Conservation (phyloP, 2,329 filamentous ascomycete genomes). For the Pseudogymnoascus pannorum region DNA sequence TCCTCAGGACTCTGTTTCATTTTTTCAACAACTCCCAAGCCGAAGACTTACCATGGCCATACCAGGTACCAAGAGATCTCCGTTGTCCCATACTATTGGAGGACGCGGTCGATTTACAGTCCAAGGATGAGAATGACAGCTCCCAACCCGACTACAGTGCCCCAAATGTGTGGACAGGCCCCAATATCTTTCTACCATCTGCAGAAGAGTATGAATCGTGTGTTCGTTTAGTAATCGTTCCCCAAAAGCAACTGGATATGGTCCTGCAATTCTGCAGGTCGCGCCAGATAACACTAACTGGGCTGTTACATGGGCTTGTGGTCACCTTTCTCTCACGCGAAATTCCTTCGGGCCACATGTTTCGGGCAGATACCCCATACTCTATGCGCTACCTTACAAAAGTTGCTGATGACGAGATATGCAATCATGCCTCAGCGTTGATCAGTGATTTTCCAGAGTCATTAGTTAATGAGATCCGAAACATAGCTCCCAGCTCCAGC, state of each 20-base stretch:
- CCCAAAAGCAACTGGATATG: background rate
- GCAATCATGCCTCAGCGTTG: constrained; percentile 19
- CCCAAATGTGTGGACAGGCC: background rate
- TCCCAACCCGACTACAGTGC: background rate
- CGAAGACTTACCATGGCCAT: background rate
- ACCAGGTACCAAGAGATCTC: background rate
- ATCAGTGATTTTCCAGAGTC: background rate
- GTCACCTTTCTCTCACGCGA: constrained; percentile 15
- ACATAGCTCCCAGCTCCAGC: background rate
- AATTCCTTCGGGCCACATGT: constrained; percentile 5
- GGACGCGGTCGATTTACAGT: background rate
- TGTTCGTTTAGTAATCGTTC: background rate
- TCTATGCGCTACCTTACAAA: constrained; percentile 19
- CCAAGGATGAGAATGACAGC: background rate
- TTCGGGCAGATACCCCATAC: constrained; percentile 15
- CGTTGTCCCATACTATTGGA: background rate
- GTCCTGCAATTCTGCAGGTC: constrained; percentile 11
- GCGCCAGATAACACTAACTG: constrained; percentile 18
- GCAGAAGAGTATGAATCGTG: background rate
- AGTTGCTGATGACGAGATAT: constrained; percentile 15
- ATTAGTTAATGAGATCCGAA: background rate
- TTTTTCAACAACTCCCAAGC: constrained; percentile 9
- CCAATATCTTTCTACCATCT: background rate
- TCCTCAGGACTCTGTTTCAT: constrained; percentile 17
- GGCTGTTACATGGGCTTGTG: constrained; percentile 19